Evolutionary conservation across 306 rosid species (phyloP), one percentile per base, ranked within the genome.

Genomic region (Fragaria ananassa): DNA sequence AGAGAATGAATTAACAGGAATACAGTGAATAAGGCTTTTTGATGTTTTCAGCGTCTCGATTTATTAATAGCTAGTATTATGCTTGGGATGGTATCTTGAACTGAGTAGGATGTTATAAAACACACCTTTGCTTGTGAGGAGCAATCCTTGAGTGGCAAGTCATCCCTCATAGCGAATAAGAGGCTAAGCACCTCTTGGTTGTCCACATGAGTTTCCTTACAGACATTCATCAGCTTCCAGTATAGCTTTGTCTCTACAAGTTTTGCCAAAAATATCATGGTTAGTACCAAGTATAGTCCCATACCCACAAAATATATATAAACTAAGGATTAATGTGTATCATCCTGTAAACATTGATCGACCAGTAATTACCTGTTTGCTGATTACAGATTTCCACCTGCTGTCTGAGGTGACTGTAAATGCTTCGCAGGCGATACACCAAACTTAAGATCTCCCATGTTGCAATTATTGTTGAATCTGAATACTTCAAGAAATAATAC

Each of bases 181-280:
- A 84, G 37, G 19, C 45, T 74, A 85, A 91, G 89, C 74, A 82
- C 74, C 80, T 82, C 80, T 71, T 87, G 96, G 83, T 91, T 91
- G 72, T 87, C 85, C 49, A 31, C 15, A 11, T 86, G 83, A 10
- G 57, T 72, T 70, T 81, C 74, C 34, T 76, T 47, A 76, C 65
- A 79, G 64, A 87, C 77, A 74, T 75, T 76, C 63, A 82, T 58
- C 53, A 91, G 88, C 81, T 67, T 85, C 65, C 63, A 70, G 44
- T 76, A 68, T 64, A 88, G 74, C 83, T 77, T 82, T 85, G 34
- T 72, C 81, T 83, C 93, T 91, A 89, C 75, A 77, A 81, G 39
- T 84, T 60, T 37, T 41, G 25, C 50, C 42, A 57, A 39, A 73
- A 69, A 2, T 58, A 8, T 15, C 68, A 57, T 25, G 53, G 53